Evolutionary conservation across 2,329 filamentous ascomycete species (phyloP).

Genomic region (Helotiales sp.): DNA sequence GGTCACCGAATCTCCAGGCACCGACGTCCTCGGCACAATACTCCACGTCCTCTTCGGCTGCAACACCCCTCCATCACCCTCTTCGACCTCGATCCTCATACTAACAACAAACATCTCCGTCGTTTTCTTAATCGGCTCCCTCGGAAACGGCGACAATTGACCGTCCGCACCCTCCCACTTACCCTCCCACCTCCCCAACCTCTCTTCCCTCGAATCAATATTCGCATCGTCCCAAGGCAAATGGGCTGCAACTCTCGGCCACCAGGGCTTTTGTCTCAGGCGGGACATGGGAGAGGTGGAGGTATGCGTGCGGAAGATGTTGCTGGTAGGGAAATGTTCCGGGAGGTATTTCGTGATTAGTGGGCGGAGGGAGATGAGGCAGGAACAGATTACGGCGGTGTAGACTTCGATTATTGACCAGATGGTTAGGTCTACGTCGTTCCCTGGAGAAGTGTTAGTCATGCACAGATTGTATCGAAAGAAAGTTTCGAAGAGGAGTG

Average conservation of each 20-base stretch:
- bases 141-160: background rate
- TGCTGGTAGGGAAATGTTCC: slow-evolving; percentile 2
- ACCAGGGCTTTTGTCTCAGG: background rate
- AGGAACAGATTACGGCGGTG: slow-evolving; percentile 43
- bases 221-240: background rate
- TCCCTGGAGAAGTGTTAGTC: background rate
- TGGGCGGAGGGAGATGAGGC: slow-evolving; percentile 42
- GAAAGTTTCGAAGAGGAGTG: background rate
- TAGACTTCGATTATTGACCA: slow-evolving; percentile 37
- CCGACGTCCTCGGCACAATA: background rate
- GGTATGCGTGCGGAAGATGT: background rate
- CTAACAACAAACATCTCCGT: background rate
- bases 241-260: background rate
- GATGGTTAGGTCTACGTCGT: slow-evolving; percentile 22
- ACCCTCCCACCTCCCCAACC: background rate
- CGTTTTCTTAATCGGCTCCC: background rate
- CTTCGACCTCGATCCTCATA: background rate
- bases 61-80: background rate
- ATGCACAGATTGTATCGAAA: too few species aligned
- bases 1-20: background rate
- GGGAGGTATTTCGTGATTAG: slow-evolving; percentile 27
- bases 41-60: background rate
- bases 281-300: background rate
- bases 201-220: background rate
- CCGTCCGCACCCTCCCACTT: too few species aligned